These are phyloP conservation scores for Solanum piurae DNA, from an alignment of 257 asterid species.

Conservation along the genomic window DNA sequence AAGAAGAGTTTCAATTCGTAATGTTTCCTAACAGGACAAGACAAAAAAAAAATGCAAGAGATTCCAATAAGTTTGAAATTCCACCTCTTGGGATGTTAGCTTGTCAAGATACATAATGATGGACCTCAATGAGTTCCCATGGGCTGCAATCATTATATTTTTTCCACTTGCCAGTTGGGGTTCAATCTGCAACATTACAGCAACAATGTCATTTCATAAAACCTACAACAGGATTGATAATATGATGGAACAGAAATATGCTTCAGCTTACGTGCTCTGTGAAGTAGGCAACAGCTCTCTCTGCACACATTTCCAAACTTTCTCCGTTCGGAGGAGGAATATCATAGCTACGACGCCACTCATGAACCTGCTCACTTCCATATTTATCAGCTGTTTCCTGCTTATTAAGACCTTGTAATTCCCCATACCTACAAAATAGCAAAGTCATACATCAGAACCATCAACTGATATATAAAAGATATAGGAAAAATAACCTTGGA, in stretches of 20 bases:
- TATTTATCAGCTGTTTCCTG: slow-evolving; percentile 97
- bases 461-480: not conserved
- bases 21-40: not conserved
- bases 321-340: slow-evolving; percentile 96
- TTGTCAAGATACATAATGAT: slow-evolving; percentile 95
- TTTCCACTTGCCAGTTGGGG: slow-evolving; percentile 72
- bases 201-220: slow-evolving; percentile 2
- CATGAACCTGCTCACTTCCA: slow-evolving; percentile 86
- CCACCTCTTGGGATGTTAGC: slow-evolving; percentile 92
- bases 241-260: not conserved
- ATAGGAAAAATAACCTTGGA: not conserved
- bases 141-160: slow-evolving; percentile 94
- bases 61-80: not conserved
- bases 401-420: slow-evolving; percentile 87
- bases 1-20: not conserved
- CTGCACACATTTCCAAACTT: slow-evolving; percentile 98
- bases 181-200: slow-evolving; percentile 54
- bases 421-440: slow-evolving; percentile 68
- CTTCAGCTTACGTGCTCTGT: slow-evolving; percentile 43
- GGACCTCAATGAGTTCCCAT: slow-evolving; percentile 94
- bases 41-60: not conserved
- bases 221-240: not conserved
- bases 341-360: slow-evolving; percentile 95
- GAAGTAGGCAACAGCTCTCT: slow-evolving; percentile 96
- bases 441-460: not conserved